Conservation (phyloP, 2,329 filamentous ascomycete genomes). For the Diplodia sapinea region DNA sequence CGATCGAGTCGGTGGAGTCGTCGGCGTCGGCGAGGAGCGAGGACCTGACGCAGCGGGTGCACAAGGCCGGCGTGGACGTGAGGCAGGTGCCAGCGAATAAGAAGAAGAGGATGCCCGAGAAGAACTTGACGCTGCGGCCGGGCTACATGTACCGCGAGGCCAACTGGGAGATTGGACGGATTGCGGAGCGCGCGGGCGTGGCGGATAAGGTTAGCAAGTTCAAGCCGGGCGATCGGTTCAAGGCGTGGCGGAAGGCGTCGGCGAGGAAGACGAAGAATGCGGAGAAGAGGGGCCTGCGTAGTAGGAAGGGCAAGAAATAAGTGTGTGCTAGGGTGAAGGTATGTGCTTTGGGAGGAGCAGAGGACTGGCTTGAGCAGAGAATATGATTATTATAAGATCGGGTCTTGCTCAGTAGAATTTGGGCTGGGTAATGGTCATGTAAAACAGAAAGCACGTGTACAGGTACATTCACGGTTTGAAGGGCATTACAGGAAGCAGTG, state of each 20-base stretch:
- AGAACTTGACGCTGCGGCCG: slow-evolving; percentile 52
- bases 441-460: slow-evolving; percentile 17
- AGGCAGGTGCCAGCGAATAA: slow-evolving; percentile 37
- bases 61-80: slow-evolving; percentile 24
- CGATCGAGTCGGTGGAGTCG: too few species aligned
- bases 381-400: background rate
- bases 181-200: slow-evolving; percentile 65
- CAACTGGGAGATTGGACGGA: slow-evolving; percentile 71
- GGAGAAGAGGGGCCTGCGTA: slow-evolving; percentile 60
- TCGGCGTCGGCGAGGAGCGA: background rate
- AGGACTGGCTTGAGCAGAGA: background rate
- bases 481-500: background rate
- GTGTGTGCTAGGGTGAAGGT: background rate
- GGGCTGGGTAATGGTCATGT: slow-evolving; percentile 1
- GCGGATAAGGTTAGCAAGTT: slow-evolving; percentile 57
- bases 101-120: slow-evolving; percentile 38
- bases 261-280: slow-evolving; percentile 58
- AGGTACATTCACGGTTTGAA: background rate
- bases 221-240: slow-evolving; percentile 65
- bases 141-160: slow-evolving; percentile 69
- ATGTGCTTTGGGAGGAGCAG: background rate
- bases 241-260: slow-evolving; percentile 68
- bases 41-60: slow-evolving; percentile 4
- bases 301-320: slow-evolving; percentile 30
- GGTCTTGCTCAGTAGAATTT: background rate